Base-by-base conservation (phyloP, 306 rosid species). In the Hylodesmum podocarpum region DNA sequence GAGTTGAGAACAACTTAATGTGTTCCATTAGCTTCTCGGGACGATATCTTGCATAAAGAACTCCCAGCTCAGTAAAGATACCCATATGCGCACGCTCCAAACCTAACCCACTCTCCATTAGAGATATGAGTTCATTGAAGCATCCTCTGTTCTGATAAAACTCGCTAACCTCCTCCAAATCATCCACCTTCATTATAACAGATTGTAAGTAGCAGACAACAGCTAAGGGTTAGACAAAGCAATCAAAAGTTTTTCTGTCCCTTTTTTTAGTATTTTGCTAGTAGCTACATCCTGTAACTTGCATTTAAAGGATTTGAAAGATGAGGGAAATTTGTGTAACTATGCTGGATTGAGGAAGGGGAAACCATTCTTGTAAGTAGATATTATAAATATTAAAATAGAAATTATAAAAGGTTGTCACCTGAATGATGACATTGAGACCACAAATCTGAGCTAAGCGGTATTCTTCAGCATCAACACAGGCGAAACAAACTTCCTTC, bases 31-130 rank as follows among this genome's bases (percentile, higher is more conserved):
- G 89, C 84, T 94, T 94, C 78, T 94, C 98, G 0, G 83, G 83
- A 64, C 97, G 97, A 79, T 94, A 94, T 90, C 98, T 91, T 63
- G 98, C 97, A 82, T 94, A 94, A 27, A 94, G 84, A 79, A 94
- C 98, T 61, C 98, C 98, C 91, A 94, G 82, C 85, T 94, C 98
- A 9, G 98, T 94, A 64, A 94, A 93, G 89, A 93, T 93, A 37
- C 97, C 98, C 98, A 93, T 93, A 62, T 93, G 98, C 40, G 98
- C 97, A 2, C 98, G 98, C 78, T 93, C 98, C 66, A 93, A 84
- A 25, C 97, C 98, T 51, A 93, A 80, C 74, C 98, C 98, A 78
- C 98, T 93, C 84, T 93, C 98, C 98, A 93, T 93, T 11, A 93
- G 88, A 75, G 98, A 93, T 54, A 93, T 91, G n/a, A 93, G 88